Conservation (phyloP, 352 stramenopile species). For the Phytophthora kernoviae region DNA sequence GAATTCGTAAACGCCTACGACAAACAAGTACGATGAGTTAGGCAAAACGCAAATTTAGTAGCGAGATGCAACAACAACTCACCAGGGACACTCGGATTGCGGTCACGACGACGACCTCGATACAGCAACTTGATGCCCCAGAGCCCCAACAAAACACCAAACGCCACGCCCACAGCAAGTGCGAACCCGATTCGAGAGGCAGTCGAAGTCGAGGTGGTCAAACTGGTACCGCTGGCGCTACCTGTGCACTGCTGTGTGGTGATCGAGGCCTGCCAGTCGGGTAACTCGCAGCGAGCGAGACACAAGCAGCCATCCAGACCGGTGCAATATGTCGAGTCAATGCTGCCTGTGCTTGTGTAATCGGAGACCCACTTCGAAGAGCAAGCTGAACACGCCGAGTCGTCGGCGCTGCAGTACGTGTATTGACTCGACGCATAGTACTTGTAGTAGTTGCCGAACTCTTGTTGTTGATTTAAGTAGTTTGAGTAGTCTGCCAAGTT, state of each 20-base stretch:
- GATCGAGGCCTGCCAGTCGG: conserved; percentile 30
- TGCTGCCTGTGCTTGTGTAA: conserved; percentile 22
- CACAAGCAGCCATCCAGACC: conserved; percentile 31
- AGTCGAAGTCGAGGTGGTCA: conserved; percentile 7
- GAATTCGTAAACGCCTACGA: conserved; percentile 17
- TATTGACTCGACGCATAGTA: conserved; percentile 38
- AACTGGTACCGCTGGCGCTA: conserved; percentile 4
- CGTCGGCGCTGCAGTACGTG: conserved; percentile 34
- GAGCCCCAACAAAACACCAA: conserved; percentile 22
- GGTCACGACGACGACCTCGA: conserved; percentile 10
- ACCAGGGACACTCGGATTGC: conserved; percentile 15
- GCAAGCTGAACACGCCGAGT: conserved; percentile 29
- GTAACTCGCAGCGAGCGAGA: conserved; percentile 27
- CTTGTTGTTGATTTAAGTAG: conserved; percentile 21
- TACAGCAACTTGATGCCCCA: conserved; percentile 26
- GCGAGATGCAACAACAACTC: neutral
- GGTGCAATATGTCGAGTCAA: conserved; percentile 25
- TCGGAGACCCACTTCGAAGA: conserved; percentile 25
- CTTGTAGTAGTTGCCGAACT: conserved; percentile 26
- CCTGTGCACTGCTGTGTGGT: conserved; percentile 17
- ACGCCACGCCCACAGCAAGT: conserved; percentile 16
- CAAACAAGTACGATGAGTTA: neutral
- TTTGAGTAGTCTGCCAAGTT: conserved; percentile 23
- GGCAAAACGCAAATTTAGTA: neutral
- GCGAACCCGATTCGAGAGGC: conserved; percentile 26